Conservation (phyloP, 1,139 yeast genomes). For the Pichia sp. region DNA sequence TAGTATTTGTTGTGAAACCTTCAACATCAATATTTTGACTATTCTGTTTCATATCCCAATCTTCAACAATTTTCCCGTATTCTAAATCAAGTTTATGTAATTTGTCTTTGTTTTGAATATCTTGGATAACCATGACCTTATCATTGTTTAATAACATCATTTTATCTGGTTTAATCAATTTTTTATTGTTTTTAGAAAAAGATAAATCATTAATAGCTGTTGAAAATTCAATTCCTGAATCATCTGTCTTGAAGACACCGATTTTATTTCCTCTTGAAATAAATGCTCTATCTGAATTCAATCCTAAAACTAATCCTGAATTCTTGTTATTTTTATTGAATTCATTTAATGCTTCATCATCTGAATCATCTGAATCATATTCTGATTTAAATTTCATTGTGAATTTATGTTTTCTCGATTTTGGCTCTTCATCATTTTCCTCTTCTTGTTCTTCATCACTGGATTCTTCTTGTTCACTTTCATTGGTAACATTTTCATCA, state of each 20-base stretch:
- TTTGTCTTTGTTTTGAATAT: slow-evolving; percentile 36
- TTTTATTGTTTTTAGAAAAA: slow-evolving; percentile 45
- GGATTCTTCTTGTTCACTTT: slow-evolving; percentile 18
- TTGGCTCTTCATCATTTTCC: slow-evolving; percentile 10
- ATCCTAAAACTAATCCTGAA: slow-evolving; percentile 64
- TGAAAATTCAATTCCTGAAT: slow-evolving; percentile 45
- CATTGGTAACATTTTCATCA: slow-evolving; percentile 25
- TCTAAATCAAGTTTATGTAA: slow-evolving; percentile 73
- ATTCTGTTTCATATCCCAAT: slow-evolving; percentile 49
- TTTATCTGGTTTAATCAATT: slow-evolving; percentile 48
- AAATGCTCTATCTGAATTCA: slow-evolving; percentile 61
- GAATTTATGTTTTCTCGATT: not conserved
- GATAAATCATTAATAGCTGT: slow-evolving; percentile 61
- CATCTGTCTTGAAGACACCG: slow-evolving; percentile 68
- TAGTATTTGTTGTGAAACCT: slow-evolving; percentile 60
- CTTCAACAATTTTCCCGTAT: slow-evolving; percentile 75
- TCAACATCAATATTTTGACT: slow-evolving; percentile 40
- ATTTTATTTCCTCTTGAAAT: slow-evolving; percentile 73
- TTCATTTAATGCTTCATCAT: slow-evolving; percentile 24
- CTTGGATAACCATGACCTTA: slow-evolving; percentile 58
- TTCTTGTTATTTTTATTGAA: slow-evolving; percentile 39
- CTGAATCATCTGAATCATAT: not conserved
- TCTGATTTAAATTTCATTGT: not conserved
- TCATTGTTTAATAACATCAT: slow-evolving; percentile 76
- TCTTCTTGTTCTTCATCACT: slow-evolving; percentile 24